A percentile compares a stretch with the other conserved stretches of the same genome.
Evolutionary conservation across 202 grass and related monocot species (phyloP).

Genomic region (Panicum hallii): DNA sequence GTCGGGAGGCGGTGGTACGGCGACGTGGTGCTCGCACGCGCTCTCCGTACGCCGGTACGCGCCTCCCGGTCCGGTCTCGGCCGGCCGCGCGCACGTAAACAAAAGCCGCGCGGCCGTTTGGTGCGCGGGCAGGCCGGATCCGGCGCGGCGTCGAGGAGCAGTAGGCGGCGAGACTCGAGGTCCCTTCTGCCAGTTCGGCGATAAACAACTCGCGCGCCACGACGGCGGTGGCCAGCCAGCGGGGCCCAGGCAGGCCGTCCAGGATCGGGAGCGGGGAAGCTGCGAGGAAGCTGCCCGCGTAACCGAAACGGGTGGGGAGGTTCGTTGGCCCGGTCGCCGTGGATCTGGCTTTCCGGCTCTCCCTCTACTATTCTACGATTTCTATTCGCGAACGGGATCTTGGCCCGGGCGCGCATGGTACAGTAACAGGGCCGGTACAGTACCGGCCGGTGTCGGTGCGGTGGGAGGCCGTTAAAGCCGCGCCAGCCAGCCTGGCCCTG

Average conservation of each 20-base stretch:
- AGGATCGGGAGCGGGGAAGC: conserved; percentile 4
- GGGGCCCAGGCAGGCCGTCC: too few species aligned
- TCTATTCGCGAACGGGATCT: conserved; percentile 23
- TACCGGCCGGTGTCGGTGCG: conserved; percentile 59
- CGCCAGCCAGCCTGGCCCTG: conserved; percentile 52
- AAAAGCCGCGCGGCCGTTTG: conserved; percentile 12
- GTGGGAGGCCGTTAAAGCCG: conserved; percentile 62
- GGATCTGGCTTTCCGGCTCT: neutral
- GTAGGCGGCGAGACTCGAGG: too few species aligned
- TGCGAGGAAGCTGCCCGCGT: conserved; percentile 39
- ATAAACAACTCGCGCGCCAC: conserved; percentile 21
- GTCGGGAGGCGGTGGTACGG: too few species aligned
- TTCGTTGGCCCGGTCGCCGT: neutral
- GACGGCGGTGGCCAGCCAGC: too few species aligned
- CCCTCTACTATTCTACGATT: neutral
- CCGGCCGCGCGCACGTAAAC: neutral
- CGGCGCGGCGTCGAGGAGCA: neutral
- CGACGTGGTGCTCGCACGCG: neutral
- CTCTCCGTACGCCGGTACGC: neutral
- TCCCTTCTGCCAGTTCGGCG: neutral
- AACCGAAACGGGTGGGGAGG: conserved; percentile 46
- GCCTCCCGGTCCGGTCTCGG: neutral
- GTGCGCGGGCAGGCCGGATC: neutral
- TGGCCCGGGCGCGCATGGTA: neutral
- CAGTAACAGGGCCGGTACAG: conserved; percentile 20